Evolutionary conservation across 1,284 basidiomycete genomes (phyloP).

Genomic region (Abortiporus biennis): DNA sequence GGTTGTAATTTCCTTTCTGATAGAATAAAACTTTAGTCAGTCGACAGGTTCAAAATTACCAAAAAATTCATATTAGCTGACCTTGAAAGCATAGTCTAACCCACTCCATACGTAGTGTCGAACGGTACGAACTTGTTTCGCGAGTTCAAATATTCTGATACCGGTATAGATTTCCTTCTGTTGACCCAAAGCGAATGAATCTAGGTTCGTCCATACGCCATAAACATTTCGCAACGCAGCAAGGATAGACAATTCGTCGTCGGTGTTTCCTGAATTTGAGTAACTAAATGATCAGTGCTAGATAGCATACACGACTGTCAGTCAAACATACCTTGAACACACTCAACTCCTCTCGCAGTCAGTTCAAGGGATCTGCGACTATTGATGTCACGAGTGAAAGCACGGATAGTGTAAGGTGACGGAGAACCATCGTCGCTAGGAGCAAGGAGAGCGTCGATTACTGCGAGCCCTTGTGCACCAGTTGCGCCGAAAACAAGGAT

Average conservation of each 20-base stretch:
- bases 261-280: slow-evolving; percentile 15
- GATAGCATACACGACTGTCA: neutral
- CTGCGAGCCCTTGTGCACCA: slow-evolving; percentile 41
- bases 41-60: neutral
- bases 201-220: slow-evolving; percentile 41
- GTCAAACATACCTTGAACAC: slow-evolving; percentile 31
- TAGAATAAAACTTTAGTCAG: neutral
- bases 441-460: slow-evolving; percentile 37
- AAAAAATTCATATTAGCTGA: slow-evolving; percentile 34
- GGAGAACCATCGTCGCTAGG: slow-evolving; percentile 30
- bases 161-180: slow-evolving; percentile 35
- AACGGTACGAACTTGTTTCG: slow-evolving; percentile 31
- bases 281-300: neutral
- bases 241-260: slow-evolving; percentile 27
- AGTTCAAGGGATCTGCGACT: slow-evolving; percentile 32
- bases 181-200: slow-evolving; percentile 40
- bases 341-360: slow-evolving; percentile 33
- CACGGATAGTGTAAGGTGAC: slow-evolving; percentile 40
- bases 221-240: slow-evolving; percentile 35
- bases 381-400: slow-evolving; percentile 37
- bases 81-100: too few species aligned
- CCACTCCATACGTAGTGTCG: slow-evolving; percentile 45
- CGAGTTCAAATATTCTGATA: slow-evolving; percentile 41
- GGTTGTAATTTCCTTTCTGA: slow-evolving; percentile 30
- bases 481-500: slow-evolving; percentile 49